Base-by-base conservation (phyloP, 2,329 filamentous ascomycete genomes). In the Penicillium fuscoglaucum region DNA sequence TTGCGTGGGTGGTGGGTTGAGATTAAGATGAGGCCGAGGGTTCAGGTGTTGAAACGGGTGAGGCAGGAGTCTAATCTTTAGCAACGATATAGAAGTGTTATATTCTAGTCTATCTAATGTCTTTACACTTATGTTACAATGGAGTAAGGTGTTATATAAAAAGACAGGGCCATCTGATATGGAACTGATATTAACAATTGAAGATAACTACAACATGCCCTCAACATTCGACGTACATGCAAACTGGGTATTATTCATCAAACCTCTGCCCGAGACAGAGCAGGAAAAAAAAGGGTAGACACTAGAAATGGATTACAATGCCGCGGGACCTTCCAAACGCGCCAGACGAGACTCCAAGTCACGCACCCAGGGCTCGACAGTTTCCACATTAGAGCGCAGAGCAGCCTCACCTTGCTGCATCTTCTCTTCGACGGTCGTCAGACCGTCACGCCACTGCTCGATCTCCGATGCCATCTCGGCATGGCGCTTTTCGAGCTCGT, bases 361-460 rank as follows among this genome's bases (percentile, higher is more conserved):
- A 74, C 90, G 90, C 5, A 98, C 90, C 91, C 93, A 97, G 41
- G 85, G 86, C 65, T 93, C 90, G 61, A 98, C 88, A n/a, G 90
- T 83, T 67, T 89, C 87, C 74, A 93, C 87, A 75, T 99, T 99
- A 51, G 83, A 84, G 64, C 85, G 85, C 79, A 96, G 89, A 4
- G 86, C 83, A 29, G 80, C 79, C 70, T 90, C 88, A 4, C 89
- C 87, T 59, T 89, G 84, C 61, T 81, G 81, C 69, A 98, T 86
- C 28, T 89, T 87, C 55, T 80, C 79, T 74, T 97, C 93, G 21
- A 97, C 85, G 70, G 88, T 90, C 61, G 87, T 85, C 17, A 98
- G 75, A 0, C 91, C 91, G 57, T 90, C 88, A 61, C 87, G 85
- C 95, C 95, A 98, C 72, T 89, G 87, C 75, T 87, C 87, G 58